Base-by-base conservation (phyloP, 306 rosid genomes). In the Rosa persica region DNA sequence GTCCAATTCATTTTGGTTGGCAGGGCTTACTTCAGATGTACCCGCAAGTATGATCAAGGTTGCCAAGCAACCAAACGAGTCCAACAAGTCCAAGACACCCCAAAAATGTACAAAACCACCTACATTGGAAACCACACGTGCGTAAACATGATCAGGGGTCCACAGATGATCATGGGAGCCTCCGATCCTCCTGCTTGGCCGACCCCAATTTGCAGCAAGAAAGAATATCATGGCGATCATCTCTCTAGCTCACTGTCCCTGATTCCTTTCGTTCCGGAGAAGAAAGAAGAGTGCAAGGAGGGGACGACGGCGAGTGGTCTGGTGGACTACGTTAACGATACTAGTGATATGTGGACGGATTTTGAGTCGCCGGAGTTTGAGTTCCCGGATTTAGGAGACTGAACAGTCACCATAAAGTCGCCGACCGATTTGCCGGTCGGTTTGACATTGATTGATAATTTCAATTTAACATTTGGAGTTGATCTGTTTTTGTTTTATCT, bases 21-120 rank as follows among this genome's bases (percentile, higher is more conserved):
- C 89, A 94, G 98, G 90, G 87, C 94, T 83, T 94, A 94, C 81
- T 87, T 75, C 77, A 81, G 97, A 23, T 92, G 97, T 84, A 88
- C 88, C 1, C 70, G 90, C 67, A 94, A 92, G 80, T 57, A 47
- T 66, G 98, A 90, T 0, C 86, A 90, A 86, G 85, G 89, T 47
- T 94, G 97, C 80, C 52, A 13, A 23, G 97, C 97, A 58, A 81
- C 77, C 42, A 92, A 87, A 73, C 97, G 88, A 55, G 96, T 94
- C 58, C 97, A 92, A 69, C 81, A 72, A 66, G 57, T 70, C 43
- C 73, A 87, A 72, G 90, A 80, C 46, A 84, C 75, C 49, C 92
- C 96, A 3, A 75, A 73, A 22, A 23, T 20, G 81, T 94, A 72
- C 70, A 86, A 76, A 4, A 89, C 64, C 4, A 94, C 92, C 1